Evolutionary conservation across 305 asterid species (phyloP), one percentile per base, ranked within the genome.

Genomic region (Striga hermonthica): DNA sequence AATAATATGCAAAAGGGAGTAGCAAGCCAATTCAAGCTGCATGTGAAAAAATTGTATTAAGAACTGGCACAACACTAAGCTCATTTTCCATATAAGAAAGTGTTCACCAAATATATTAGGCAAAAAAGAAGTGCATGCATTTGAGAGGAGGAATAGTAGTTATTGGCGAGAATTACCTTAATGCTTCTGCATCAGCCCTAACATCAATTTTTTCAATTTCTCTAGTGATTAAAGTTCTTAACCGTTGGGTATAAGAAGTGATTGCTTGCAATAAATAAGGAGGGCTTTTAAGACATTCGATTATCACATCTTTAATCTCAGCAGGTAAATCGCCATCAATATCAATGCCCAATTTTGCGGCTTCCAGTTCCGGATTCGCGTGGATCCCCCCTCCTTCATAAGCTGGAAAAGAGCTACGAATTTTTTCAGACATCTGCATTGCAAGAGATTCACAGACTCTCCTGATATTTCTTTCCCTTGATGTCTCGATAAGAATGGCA

Each of bases 151-250:
- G 44, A 69, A 67, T 14, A 22, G 31, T 68, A 59, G 60, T 57
- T 49, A 48, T 60, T 64, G 50, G 74, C 55, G 44, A 65, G n/a
- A 63, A 68, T 22, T 80, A 90, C 99, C 97, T 88, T 72, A 93
- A 74, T 67, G 88, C 86, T 77, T 93, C 97, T 72, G 95, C 99
- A 80, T 93, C 99, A 75, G 89, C 95, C 80, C 95, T 80, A 59
- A 86, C 83, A 69, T 93, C 96, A 69, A 80, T 81, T 74, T 86
- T 86, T 72, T 88, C 96, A 67, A 79, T 84, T 74, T 93, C 99
- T 71, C 75, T 81, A 55, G 78, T 65, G 68, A 93, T 80, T 67
- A 74, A 71, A 75, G 79, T 71, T 81, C 79, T 84, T 76, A 93
- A 74, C 76, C 87, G 76, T 72, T 88, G 94, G 61, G 92, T 82